Base-by-base conservation (phyloP, 1,139 yeast species). In the Diutina rugosa region DNA sequence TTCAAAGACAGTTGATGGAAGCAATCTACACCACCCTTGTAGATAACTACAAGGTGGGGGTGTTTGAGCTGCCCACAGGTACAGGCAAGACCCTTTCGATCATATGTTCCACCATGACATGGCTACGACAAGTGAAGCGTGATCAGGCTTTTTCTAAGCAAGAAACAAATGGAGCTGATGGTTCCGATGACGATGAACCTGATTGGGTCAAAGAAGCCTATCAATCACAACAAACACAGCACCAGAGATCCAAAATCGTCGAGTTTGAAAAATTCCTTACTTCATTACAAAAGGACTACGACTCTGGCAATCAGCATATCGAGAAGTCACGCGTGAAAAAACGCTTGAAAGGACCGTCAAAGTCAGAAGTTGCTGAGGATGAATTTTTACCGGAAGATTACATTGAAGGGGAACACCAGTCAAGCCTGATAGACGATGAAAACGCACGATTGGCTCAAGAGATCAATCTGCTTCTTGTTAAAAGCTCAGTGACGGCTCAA, bases 21-120 rank as follows among this genome's bases (percentile, higher is more conserved):
- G 80, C 84, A 35, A 77, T 93, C 26, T 87, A 87, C 64, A 80
- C 79, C 30, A 78, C 90, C 1, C 74, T 91, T 14, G 76, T 78
- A 10, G 70, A 72, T 16, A 74, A 75, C 35, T 82, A 77, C 66
- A 88, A 86, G 65, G 73, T 91, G 1, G 97, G 96, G 0, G 73
- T 91, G 7, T 87, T 91, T 64, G 98, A 91, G 67, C 86, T 95
- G 60, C 98, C 99, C 0, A 91, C 99, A 0, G 99, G 98, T 3
- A 88, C 95, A 1, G 98, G 98, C 4, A 91, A 91, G 69, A 90
- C 97, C 0, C 72, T 91, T 8, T 89, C 97, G 0, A 71, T 91
- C 52, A 87, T 91, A 1, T 93, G 98, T 65, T 82, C 96, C 0
- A 74, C 95, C 0, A 78, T 91, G 82, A 81, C 95, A 0, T 91